Percentiles rank a stretch among this genome's conserved stretches.
Evolutionary conservation across 129 eudicot species (phyloP).

Genomic region (Silybum marianum): DNA sequence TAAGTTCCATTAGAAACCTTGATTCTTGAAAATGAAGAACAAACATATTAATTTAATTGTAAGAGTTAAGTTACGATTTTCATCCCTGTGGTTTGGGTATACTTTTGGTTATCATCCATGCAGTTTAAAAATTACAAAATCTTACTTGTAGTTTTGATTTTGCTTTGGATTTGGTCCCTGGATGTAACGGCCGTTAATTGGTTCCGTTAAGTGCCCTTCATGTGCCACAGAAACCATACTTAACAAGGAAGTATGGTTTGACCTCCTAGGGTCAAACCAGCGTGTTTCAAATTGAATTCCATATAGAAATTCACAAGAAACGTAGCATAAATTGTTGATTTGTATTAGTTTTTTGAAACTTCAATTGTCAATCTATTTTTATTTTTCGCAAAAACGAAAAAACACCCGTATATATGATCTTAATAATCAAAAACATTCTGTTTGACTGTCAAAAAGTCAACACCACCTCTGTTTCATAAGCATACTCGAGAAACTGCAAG

Average conservation of each 20-base stretch:
- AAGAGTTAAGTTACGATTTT: not conserved
- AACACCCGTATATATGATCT: not conserved
- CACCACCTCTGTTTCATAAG: not conserved
- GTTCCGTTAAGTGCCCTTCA: no score
- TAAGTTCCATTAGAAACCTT: not conserved
- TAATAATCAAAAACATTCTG: not conserved
- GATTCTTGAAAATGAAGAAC: not conserved
- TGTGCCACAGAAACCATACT: no score
- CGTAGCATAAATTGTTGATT: constrained; percentile 6
- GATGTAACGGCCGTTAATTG: no score
- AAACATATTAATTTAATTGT: not conserved
- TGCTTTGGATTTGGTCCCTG: no score
- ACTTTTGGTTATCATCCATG: no score
- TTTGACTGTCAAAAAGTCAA: constrained; percentile 15
- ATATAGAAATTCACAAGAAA: not conserved
- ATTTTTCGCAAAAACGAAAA: not conserved
- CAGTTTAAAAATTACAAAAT: no score
- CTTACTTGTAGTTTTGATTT: no score
- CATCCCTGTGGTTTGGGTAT: not conserved
- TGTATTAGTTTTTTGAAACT: not conserved
- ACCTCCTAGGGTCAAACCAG: not conserved
- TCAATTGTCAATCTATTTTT: not conserved
- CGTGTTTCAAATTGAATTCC: not conserved
- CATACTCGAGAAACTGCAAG: not conserved
- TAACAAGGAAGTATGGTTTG: not conserved